Conservation (phyloP, 352 stramenopile species). For the Phytopythium chamaehyphon region DNA sequence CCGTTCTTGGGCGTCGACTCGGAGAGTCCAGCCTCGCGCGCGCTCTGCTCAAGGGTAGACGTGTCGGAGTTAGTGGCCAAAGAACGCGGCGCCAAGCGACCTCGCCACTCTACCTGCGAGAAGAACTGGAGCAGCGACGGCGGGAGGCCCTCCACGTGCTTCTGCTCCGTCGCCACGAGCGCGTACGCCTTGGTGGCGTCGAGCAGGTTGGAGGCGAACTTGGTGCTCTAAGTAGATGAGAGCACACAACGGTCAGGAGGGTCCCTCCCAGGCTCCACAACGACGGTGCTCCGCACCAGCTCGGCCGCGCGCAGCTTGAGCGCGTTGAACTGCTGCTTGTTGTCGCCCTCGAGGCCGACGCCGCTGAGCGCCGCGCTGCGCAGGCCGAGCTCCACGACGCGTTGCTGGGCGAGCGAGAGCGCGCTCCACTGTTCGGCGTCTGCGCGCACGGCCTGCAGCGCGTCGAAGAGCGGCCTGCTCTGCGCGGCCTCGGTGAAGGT, state of each 20-base stretch:
- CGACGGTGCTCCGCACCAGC: no score
- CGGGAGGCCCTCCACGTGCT: constrained; percentile 89
- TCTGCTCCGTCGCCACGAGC: constrained; percentile 82
- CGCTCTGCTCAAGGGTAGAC: constrained; percentile 59
- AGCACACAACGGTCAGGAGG: constrained; percentile 5
- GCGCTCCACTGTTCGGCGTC: constrained; percentile 51
- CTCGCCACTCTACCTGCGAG: constrained; percentile 55
- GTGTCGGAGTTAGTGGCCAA: no score
- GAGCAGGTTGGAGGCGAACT: constrained; percentile 97
- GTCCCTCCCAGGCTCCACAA: no score
- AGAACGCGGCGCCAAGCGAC: no score
- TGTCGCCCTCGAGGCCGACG: constrained; percentile 90
- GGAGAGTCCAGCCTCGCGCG: constrained; percentile 54
- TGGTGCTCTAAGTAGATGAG: constrained; percentile 66
- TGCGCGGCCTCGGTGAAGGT: constrained; percentile 91
- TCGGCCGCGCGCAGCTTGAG: constrained; percentile 92
- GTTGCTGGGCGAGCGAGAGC: constrained; percentile 60
- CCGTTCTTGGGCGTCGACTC: constrained; percentile 73
- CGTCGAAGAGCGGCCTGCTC: constrained; percentile 90
- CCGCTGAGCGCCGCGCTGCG: constrained; percentile 89
- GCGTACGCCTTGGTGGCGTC: constrained; percentile 96
- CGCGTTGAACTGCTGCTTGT: constrained; percentile 94
- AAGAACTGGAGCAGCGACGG: constrained; percentile 90
- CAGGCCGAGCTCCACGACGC: constrained; percentile 90
- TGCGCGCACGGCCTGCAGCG: constrained; percentile 73